Percentiles rank a stretch among this genome's conserved stretches.
phyloP scores from a whole-genome alignment of 768 basidiomycete species.

The Macrocybe gigantea region DNA sequence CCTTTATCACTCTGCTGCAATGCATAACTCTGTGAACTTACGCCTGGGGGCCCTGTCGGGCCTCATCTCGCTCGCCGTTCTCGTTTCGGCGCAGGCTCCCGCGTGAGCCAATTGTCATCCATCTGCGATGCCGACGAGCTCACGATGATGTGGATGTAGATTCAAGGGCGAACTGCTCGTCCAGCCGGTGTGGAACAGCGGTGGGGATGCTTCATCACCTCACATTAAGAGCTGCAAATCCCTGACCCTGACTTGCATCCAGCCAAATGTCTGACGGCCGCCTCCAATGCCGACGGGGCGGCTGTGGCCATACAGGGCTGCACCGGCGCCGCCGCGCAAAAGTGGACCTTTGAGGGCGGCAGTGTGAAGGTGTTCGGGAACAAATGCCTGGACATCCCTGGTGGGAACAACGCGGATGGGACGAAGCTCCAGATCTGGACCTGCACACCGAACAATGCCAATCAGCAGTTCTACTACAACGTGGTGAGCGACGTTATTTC shows the following conservation, averaged over 20 bases:
- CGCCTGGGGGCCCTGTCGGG: no score
- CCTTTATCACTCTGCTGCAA: not conserved
- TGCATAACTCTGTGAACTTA: not conserved
- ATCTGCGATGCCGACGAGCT: conserved; percentile 9
- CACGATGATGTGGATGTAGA: conserved; percentile 15
- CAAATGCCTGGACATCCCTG: conserved; percentile 44
- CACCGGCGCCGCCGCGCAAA: conserved; percentile 36
- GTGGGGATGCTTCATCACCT: not conserved
- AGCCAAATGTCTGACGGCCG: conserved; percentile 49
- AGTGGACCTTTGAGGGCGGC: conserved; percentile 42
- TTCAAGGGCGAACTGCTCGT: conserved; percentile 37
- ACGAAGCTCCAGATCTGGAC: conserved; percentile 48
- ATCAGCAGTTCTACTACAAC: conserved; percentile 44
- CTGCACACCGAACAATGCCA: conserved; percentile 31
- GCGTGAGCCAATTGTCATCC: not conserved
- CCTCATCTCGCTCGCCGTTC: not conserved
- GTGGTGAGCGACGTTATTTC: conserved; percentile 13
- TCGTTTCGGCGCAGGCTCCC: not conserved
- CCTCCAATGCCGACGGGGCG: conserved; percentile 44
- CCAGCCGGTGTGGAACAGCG: conserved; percentile 33
- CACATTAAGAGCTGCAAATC: no score
- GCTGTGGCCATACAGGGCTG: conserved; percentile 41
- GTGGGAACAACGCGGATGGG: conserved; percentile 36
- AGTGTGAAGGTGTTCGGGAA: conserved; percentile 36
- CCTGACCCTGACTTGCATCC: not conserved